These are phyloP conservation scores for Calcarisporium arbuscula DNA, from an alignment of 2,329 filamentous ascomycete genomes.

Conservation along the genomic window DNA sequence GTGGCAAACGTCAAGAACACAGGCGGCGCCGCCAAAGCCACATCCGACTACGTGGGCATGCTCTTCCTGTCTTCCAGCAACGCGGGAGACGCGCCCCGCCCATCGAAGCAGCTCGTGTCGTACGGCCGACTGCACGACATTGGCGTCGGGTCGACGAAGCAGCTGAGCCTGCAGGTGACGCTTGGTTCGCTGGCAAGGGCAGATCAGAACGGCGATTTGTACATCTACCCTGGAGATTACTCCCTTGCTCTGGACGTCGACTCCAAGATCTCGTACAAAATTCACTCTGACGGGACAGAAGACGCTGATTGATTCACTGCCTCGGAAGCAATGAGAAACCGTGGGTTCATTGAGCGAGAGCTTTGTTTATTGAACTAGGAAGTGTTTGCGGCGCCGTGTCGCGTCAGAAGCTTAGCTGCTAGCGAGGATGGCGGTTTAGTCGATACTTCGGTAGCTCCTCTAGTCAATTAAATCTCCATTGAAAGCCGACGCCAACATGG, in stretches of 20 bases:
- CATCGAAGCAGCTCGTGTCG: slow-evolving; percentile 12
- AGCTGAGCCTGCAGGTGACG: slow-evolving; percentile 6
- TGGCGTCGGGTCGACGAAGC: slow-evolving; percentile 5
- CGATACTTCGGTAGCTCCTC: no score
- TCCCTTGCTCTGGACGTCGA: slow-evolving; percentile 9
- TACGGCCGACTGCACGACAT: slow-evolving; percentile 10
- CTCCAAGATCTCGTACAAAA: no score
- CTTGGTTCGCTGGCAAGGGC: slow-evolving; percentile 10
- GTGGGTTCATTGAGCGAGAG: no score
- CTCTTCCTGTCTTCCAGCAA: slow-evolving; percentile 11
- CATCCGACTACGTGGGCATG: slow-evolving; percentile 12
- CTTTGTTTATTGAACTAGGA: no score
- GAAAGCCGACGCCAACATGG: no score
- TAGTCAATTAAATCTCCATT: no score
- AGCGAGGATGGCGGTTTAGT: no score
- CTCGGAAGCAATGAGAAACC: no score
- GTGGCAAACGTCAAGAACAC: slow-evolving; percentile 5
- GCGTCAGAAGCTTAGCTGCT: no score
- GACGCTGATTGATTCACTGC: no score
- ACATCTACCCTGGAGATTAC: slow-evolving; percentile 12
- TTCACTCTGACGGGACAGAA: no score
- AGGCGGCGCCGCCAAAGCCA: slow-evolving; percentile 3
- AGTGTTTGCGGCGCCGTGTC: no score
- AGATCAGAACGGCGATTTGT: slow-evolving; percentile 10
- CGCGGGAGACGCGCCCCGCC: slow-evolving; percentile 10